Base-by-base conservation (phyloP, 176 grass and related monocot genomes). In the Aegilops longissima region DNA sequence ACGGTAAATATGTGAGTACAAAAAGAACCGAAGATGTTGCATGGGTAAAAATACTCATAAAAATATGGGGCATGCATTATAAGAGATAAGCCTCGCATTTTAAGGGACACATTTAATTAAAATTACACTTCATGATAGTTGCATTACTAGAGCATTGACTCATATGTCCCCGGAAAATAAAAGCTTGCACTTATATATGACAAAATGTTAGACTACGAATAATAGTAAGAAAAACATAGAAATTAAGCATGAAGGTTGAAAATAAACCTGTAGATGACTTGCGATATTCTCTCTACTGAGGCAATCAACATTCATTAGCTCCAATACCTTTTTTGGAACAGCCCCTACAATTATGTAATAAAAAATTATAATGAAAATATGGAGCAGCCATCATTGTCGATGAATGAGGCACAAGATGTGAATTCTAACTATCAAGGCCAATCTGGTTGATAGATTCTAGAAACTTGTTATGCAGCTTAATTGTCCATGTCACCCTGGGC, bases 231-330 rank as follows among this genome's bases (percentile, higher is more conserved):
- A 5, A 38, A 30, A 51, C 17, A 14, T 47, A 34, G 6, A 16
- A 38, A 47, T 33, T 36, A 12, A 85, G 23, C 10, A 8, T 35
- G 65, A 87, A 5, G 33, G 67, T 70, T 0, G 38, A 64, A 25
- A 84, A 10, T 56, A 85, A 75, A 92, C 95, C 59, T 98, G 95
- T 0, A 98, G 54, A 85, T 98, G 95, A 39, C 93, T 98, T 5
- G 91, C 91, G 5, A 95, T 74, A 74, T 87, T 85, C 52, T 92
- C 93, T 88, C 93, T 90, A 4, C 45, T 95, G 17, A 98, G 71
- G 21, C 87, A 65, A 3, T 92, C 78, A 3, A 92, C 86, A 47
- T 88, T 87, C 95, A 98, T 98, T 40, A 83, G 73, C 30, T 92
- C 80, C 3, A 89, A 24, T 87, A 98, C 95, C 44, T 82, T 91